phyloP scores from a whole-genome alignment of 306 rosid genomes.

The Casuarina glauca region DNA sequence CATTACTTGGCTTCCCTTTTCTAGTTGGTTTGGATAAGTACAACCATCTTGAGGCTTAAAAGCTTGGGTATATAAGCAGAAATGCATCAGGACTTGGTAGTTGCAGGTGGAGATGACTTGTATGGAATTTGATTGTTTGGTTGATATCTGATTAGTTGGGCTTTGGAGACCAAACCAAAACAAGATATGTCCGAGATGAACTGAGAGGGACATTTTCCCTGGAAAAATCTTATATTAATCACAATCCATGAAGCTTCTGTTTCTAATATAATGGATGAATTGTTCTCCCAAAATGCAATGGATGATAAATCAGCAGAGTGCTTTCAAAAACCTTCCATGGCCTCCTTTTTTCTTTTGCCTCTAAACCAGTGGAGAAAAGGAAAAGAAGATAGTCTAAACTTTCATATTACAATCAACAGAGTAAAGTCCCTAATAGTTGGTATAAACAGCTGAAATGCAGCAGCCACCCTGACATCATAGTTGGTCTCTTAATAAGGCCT shows the following conservation, averaged over 20 bases:
- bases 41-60: conserved; percentile 9
- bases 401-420: not conserved
- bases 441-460: not conserved
- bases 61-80: not conserved
- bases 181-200: not conserved
- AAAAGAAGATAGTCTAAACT: not conserved
- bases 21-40: not conserved
- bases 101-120: conserved; percentile 23
- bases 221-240: not conserved
- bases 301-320: no score
- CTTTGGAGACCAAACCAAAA: conserved; percentile 28
- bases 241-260: not conserved
- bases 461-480: not conserved
- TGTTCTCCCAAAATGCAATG: not conserved
- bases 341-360: not conserved
- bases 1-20: conserved; percentile 33
- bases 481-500: not conserved
- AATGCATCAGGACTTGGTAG: not conserved
- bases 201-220: not conserved
- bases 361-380: not conserved
- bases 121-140: conserved; percentile 11
- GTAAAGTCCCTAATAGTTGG: not conserved
- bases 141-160: conserved; percentile 30
- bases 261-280: not conserved
- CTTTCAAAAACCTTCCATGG: no score